Percentiles rank a stretch among this genome's conserved stretches.
Evolutionary conservation across 305 asterid genomes (phyloP).

Genomic region (Fraxinus sp.): DNA sequence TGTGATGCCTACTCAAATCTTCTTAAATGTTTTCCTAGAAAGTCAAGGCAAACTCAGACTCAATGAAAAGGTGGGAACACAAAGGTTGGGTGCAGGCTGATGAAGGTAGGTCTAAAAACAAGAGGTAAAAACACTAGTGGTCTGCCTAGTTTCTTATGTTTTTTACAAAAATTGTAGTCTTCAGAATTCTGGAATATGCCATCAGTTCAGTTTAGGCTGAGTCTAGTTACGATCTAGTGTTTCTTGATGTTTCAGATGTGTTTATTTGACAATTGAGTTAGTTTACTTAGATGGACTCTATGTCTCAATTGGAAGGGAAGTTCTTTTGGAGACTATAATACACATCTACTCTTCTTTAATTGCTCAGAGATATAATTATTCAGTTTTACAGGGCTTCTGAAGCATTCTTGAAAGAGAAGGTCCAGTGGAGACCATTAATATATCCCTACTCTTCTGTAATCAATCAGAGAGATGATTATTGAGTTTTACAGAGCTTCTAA

Average conservation of each 20-base stretch:
- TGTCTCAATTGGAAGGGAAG: not conserved
- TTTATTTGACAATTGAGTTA: not conserved
- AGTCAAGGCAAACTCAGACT: not conserved
- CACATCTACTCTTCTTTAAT: not conserved
- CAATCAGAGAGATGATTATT: not conserved
- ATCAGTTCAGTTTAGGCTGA: not conserved
- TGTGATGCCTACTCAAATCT: not conserved
- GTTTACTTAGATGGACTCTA: not conserved
- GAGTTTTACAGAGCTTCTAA: not conserved
- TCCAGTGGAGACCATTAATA: not conserved
- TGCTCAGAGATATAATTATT: not conserved
- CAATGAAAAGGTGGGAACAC: not conserved
- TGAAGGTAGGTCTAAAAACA: not conserved
- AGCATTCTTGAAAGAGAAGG: not conserved
- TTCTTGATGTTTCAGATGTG: not conserved
- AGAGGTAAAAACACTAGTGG: not conserved
- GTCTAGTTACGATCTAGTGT: not conserved
- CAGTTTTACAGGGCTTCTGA: not conserved
- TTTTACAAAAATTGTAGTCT: no score
- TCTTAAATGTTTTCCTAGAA: not conserved
- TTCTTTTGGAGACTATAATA: not conserved
- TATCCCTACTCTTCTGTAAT: not conserved
- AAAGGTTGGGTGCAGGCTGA: not conserved
- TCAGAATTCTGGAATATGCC: not conserved
- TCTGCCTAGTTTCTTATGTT: no score